Evolutionary conservation across 306 rosid species (phyloP).

Genomic region (Prunus persica): Prunus_persica_NCBIv2 NC_034009.1:40988001-40988500

Average conservation of each 20-base stretch:
- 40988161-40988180: conserved; percentile 89
- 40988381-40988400: conserved; percentile 73
- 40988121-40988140: conserved; percentile 89
- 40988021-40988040: conserved; percentile 95
- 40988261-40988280: conserved; percentile 82
- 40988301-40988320: conserved; percentile 97
- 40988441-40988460: conserved; percentile 84
- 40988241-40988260: conserved; percentile 93
- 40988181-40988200: conserved; percentile 98
- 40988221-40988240: conserved; percentile 96
- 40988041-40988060: conserved; percentile 89
- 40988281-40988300: conserved; percentile 86
- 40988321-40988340: conserved; percentile 82
- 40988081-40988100: conserved; percentile 86
- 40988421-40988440: conserved; percentile 99
- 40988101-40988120: conserved; percentile 96
- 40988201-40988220: conserved; percentile 87
- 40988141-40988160: conserved; percentile 68
- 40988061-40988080: conserved; percentile 91
- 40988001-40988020: conserved; percentile 74
- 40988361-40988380: conserved; percentile 91
- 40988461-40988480: conserved; percentile 68
- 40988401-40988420: conserved; percentile 77
- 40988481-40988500: conserved; percentile 75
- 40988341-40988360: conserved; percentile 88